Percentiles rank a stretch among this genome's conserved stretches.
phyloP scores from a whole-genome alignment of 208 protist genomes.

The Polymyxa betae region DNA sequence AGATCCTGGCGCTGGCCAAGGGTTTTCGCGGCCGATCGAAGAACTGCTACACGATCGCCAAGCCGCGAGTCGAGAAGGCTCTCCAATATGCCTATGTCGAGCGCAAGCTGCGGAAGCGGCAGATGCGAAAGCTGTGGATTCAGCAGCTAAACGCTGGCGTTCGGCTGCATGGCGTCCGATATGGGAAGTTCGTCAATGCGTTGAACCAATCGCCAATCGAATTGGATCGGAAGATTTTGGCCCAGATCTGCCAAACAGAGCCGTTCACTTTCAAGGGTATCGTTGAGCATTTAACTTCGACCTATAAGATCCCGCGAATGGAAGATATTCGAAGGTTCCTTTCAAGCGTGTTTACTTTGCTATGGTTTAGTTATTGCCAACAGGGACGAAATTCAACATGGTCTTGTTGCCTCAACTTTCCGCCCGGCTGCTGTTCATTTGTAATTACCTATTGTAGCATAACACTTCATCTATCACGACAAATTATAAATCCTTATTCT shows the following conservation, averaged over 20 bases:
- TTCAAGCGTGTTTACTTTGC: no score
- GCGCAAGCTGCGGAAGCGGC: neutral
- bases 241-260: conserved; percentile 46
- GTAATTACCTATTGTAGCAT: no score
- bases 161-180: conserved; percentile 16
- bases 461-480: no score
- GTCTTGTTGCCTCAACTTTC: no score
- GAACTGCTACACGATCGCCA: conserved; percentile 50
- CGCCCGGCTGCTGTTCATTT: no score
- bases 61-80: conserved; percentile 11
- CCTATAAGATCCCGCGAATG: neutral
- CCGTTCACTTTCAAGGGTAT: conserved; percentile 40
- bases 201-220: conserved; percentile 35
- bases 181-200: conserved; percentile 22
- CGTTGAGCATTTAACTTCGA: conserved; percentile 26
- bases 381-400: no score
- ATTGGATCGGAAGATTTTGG: conserved; percentile 25
- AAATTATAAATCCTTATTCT: no score
- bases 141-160: conserved; percentile 35
- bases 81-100: conserved; percentile 50
- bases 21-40: conserved; percentile 39
- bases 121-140: conserved; percentile 39
- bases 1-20: conserved; percentile 36
- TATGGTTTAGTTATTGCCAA: no score
- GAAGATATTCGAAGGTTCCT: neutral